A percentile compares a stretch with the other conserved stretches of the same genome.
Conservation (phyloP, 331 rosid genomes). For the Saraca asoca region DNA sequence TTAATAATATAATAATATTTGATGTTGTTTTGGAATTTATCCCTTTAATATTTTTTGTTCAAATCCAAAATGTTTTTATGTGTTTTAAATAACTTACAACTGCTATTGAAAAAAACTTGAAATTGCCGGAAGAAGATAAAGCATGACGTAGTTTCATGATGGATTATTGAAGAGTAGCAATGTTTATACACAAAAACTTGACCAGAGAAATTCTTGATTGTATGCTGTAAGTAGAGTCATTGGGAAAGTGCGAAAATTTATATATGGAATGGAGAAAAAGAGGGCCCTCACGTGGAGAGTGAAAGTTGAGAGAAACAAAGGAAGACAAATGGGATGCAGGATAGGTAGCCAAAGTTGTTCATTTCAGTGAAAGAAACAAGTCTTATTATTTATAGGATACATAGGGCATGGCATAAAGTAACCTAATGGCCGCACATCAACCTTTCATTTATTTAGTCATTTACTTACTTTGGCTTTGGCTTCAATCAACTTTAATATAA, state of each 20-base stretch:
- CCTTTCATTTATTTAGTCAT: conserved; percentile 4
- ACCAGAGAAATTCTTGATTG: neutral
- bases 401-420: conserved; percentile 12
- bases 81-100: no score
- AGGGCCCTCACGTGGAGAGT: conserved; percentile 22
- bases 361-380: conserved; percentile 9
- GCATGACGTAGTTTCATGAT: no score
- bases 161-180: no score
- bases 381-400: neutral
- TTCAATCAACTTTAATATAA: no score
- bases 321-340: neutral
- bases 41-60: no score
- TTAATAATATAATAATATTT: no score
- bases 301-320: neutral
- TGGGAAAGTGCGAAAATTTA: neutral
- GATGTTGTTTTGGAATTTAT: no score
- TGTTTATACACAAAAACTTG: neutral
- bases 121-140: no score
- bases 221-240: neutral
- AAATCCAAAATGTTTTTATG: no score
- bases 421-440: neutral
- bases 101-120: no score
- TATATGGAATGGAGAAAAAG: neutral
- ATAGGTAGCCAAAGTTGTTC: conserved; percentile 1
- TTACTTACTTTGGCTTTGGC: no score